phyloP scores from a whole-genome alignment of 108 stramenopile genomes.

The Skeletonema costatum region DNA sequence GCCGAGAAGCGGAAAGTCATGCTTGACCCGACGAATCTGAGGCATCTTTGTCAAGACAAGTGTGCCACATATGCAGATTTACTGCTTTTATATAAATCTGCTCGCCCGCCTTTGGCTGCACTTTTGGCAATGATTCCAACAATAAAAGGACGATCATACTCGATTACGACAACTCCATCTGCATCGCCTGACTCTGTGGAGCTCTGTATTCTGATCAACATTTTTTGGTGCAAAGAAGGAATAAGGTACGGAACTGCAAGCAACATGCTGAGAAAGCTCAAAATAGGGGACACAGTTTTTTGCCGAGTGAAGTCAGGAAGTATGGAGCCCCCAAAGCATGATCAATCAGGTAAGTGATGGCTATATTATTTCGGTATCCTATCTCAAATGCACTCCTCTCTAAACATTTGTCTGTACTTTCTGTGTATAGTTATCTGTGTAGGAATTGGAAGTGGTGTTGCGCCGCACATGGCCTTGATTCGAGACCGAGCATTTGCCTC shows the following conservation, averaged over 20 bases:
- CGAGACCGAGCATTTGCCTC: conserved; percentile 72
- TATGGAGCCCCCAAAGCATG: conserved; percentile 61
- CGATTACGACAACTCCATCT: conserved; percentile 74
- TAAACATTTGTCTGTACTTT: background rate
- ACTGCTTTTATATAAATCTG: conserved; percentile 50
- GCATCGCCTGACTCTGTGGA: conserved; percentile 50
- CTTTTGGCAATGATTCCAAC: conserved; percentile 68
- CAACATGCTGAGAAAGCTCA: conserved; percentile 60
- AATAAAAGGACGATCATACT: conserved; percentile 89
- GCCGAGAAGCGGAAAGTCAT: conserved; percentile 54
- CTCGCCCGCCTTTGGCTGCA: conserved; percentile 62
- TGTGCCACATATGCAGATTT: conserved; percentile 60
- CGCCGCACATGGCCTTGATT: conserved; percentile 89
- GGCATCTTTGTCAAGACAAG: conserved; percentile 31
- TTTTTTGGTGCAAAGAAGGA: conserved; percentile 58
- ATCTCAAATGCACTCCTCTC: background rate
- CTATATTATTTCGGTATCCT: too few relatives aligned
- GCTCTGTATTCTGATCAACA: conserved; percentile 61
- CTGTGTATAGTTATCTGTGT: conserved; percentile 67
- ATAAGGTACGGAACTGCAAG: conserved; percentile 57
- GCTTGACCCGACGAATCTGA: conserved; percentile 46
- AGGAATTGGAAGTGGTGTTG: conserved; percentile 90
- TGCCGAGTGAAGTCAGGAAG: conserved; percentile 66
- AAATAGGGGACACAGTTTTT: conserved; percentile 45
- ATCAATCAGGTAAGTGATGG: conserved; percentile 40